A percentile compares a stretch with the other conserved stretches of the same genome.
These are phyloP conservation scores for Lodderomyces jiufengensis DNA, from an alignment of 1,139 yeast genomes.

Conservation along the genomic window DNA sequence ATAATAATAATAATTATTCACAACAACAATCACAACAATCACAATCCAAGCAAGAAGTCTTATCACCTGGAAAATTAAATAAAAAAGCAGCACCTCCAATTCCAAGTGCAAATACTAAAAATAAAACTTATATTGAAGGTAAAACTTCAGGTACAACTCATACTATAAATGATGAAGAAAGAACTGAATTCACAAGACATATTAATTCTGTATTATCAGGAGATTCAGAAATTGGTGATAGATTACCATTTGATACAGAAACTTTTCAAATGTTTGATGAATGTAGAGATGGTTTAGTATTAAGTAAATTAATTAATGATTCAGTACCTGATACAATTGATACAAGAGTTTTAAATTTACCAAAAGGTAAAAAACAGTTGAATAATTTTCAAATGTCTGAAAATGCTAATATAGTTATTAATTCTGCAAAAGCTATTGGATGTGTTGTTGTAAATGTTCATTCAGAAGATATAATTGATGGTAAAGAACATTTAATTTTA, in stretches of 20 bases:
- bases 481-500: conserved; percentile 90
- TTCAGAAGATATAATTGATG: conserved; percentile 95
- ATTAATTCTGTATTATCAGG: conserved; percentile 89
- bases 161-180: conserved; percentile 95
- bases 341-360: conserved; percentile 90
- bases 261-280: conserved; percentile 96
- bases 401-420: conserved; percentile 94
- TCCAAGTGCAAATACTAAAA: conserved; percentile 48
- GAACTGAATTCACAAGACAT: conserved; percentile 93
- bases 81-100: conserved; percentile 30
- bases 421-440: conserved; percentile 98
- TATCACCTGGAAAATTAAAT: conserved; percentile 19
- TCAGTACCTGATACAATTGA: conserved; percentile 98
- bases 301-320: conserved; percentile 91
- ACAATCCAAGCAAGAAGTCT: conserved; percentile 12
- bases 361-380: conserved; percentile 69
- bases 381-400: conserved; percentile 95
- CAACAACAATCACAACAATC: conserved; percentile 17
- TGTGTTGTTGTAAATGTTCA: conserved; percentile 97
- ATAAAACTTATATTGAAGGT: conserved; percentile 77
- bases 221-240: conserved; percentile 79
- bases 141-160: conserved; percentile 92
- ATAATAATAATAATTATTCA: conserved; percentile 16
- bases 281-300: conserved; percentile 90
- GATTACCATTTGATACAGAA: conserved; percentile 91